phyloP scores from a whole-genome alignment of 139 green algal species.

The Pseudopediastrum boryanum region DNA sequence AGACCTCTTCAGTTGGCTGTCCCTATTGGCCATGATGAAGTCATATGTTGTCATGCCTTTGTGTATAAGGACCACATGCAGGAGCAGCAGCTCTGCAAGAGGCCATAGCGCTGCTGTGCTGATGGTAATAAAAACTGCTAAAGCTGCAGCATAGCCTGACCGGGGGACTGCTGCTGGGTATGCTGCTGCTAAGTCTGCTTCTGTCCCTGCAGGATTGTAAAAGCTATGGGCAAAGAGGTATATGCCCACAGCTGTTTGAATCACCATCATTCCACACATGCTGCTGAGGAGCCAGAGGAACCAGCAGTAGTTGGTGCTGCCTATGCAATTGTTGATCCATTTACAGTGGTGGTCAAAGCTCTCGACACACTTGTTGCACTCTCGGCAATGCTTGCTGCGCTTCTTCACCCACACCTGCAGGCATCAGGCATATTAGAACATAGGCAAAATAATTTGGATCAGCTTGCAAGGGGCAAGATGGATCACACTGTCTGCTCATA shows the following conservation, averaged over 20 bases:
- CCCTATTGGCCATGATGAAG: no score
- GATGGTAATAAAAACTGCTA: not conserved
- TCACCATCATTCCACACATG: conserved; percentile 20
- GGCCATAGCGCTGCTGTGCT: conserved; percentile 2
- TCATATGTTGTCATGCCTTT: no score
- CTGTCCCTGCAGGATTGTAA: no score
- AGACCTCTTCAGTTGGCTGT: no score
- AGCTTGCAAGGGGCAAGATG: not conserved
- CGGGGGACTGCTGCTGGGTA: not conserved
- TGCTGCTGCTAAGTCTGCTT: not conserved
- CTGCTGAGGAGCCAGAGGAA: conserved; percentile 32
- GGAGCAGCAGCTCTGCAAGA: conserved; percentile 4
- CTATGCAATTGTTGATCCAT: conserved; percentile 85
- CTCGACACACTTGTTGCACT: conserved; percentile 65
- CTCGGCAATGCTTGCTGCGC: conserved; percentile 37
- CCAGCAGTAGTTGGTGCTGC: conserved; percentile 51
- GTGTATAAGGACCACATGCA: conserved; percentile 25
- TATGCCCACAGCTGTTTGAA: conserved; percentile 3
- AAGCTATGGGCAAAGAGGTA: conserved; percentile 4
- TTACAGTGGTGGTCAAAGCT: conserved; percentile 81
- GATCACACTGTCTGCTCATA: not conserved
- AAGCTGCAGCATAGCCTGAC: not conserved
- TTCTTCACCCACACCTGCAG: conserved; percentile 9
- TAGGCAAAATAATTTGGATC: not conserved
- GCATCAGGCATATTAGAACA: not conserved